Conservation (phyloP, 129 eudicot genomes). For the Logfia minima region DNA sequence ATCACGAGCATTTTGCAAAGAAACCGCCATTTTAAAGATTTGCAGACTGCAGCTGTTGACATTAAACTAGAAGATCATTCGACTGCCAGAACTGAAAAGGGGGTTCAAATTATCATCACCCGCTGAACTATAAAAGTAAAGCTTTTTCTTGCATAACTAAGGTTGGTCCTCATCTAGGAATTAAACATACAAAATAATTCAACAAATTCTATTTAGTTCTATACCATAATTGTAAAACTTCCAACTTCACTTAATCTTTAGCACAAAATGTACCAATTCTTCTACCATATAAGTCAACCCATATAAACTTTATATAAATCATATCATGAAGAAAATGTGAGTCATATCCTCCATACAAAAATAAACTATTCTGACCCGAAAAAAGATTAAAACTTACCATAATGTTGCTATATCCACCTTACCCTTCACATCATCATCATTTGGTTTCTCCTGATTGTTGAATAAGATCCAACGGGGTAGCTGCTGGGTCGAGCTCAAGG, state of each 20-base stretch:
- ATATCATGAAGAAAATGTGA: constrained; percentile 14
- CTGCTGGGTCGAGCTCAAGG: constrained; percentile 92
- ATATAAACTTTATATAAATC: constrained; percentile 29
- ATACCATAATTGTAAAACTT: constrained; percentile 27
- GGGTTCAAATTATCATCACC: background rate
- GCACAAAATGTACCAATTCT: constrained; percentile 19
- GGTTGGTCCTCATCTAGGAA: constrained; percentile 33
- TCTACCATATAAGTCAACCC: constrained; percentile 18
- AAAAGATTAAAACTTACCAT: constrained; percentile 26
- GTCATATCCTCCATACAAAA: constrained; percentile 31
- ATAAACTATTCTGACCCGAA: constrained; percentile 21
- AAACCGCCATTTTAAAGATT: background rate
- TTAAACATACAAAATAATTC: constrained; percentile 19
- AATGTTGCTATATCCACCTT: background rate
- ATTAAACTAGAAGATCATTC: background rate
- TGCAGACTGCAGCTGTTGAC: constrained; percentile 8
- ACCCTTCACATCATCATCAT: constrained; percentile 1
- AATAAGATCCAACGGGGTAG: constrained; percentile 85
- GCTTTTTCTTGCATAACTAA: constrained; percentile 7
- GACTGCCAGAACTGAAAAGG: background rate
- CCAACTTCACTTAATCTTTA: constrained; percentile 15
- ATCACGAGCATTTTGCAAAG: background rate
- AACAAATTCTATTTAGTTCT: constrained; percentile 18
- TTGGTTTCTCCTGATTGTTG: constrained; percentile 36
- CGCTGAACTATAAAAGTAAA: background rate